Evolutionary conservation across 2,329 filamentous ascomycete genomes (phyloP), one percentile per base, ranked within the genome.

Genomic region (Fusarium palustre): DNA sequence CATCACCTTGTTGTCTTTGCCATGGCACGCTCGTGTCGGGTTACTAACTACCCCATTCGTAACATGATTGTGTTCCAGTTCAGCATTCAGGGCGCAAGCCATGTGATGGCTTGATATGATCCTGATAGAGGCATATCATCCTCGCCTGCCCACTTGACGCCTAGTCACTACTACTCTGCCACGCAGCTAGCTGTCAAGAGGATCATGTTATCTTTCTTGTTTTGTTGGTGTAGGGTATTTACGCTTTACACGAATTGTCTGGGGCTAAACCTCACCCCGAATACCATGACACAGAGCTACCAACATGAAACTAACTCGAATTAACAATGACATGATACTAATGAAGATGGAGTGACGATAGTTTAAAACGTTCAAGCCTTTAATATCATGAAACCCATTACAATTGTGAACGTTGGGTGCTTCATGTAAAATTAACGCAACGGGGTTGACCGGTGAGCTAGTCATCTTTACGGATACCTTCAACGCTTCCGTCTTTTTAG

Each of bases 401-500:
- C 15, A 3, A 50, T 28, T 8, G n/a, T 50, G 22, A 13, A 30
- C 36, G 38, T 41, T 57, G 46, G n/a, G 34, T 39, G 48, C 39
- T 46, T 46, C 30, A 13, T 39, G 36, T 42, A 31, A 52, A 67
- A 63, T 67, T 60, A 55, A 52, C 48, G 60, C 60, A 53, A 24
- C 50, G 36, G 54, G 42, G 39, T 53, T 57, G 34, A 55, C 48
- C 49, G 48, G 34, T 62, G 24, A 55, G 42, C 57, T 41, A 49
- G 43, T 45, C 20, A 22, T 24, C 31, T 22, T 36, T 30, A 39
- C 36, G 36, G 36, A 39, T 39, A 30, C 50, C 38, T 20, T 34
- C 18, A 38, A 62, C 34, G 36, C 24, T 42, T 45, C 59, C 59
- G 50, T 33, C n/a, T 36, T 24, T 30, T 24, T 13, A 36, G 66